phyloP scores from a whole-genome alignment of 2,329 filamentous ascomycete species.

The Ustilaginoidea virens region DNA sequence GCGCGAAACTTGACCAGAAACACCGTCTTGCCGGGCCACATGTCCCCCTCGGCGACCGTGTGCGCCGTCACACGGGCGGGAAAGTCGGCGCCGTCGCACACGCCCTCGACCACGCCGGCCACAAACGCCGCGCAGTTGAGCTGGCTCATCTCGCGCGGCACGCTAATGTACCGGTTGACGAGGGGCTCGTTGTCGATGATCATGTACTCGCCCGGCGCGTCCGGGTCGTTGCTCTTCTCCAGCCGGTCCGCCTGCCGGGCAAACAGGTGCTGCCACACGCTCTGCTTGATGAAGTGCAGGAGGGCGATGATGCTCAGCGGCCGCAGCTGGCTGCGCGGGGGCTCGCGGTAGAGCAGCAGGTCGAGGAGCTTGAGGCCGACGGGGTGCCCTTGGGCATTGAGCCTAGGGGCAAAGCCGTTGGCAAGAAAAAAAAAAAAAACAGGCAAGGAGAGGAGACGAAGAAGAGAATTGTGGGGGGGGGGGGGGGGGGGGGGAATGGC shows the following conservation, averaged over 20 bases:
- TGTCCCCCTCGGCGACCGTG: slow-evolving; percentile 54
- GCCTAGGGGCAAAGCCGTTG: slow-evolving; percentile 33
- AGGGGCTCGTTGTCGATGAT: slow-evolving; percentile 96
- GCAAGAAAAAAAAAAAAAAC: no score
- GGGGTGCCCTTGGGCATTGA: slow-evolving; percentile 84
- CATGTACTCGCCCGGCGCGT: slow-evolving; percentile 93
- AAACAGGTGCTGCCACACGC: slow-evolving; percentile 86
- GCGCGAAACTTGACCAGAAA: slow-evolving; percentile 86
- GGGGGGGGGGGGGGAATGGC: no score
- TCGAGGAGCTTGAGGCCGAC: slow-evolving; percentile 91
- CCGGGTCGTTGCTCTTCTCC: slow-evolving; percentile 70
- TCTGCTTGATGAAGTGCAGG: slow-evolving; percentile 88
- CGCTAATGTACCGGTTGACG: slow-evolving; percentile 84
- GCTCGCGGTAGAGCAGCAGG: slow-evolving; percentile 75
- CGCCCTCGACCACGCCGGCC: slow-evolving; percentile 86
- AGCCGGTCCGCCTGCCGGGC: slow-evolving; percentile 79
- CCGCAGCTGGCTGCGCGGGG: slow-evolving; percentile 53
- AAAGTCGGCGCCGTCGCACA: slow-evolving; percentile 87
- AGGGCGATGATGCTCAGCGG: slow-evolving; percentile 81
- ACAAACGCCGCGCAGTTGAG: slow-evolving; percentile 94
- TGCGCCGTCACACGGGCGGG: slow-evolving; percentile 82
- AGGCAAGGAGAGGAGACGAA: no score
- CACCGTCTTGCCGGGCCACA: slow-evolving; percentile 95
- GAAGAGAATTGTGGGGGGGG: no score
- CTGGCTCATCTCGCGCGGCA: slow-evolving; percentile 90